A percentile compares a stretch with the other conserved stretches of the same genome.
Evolutionary conservation across 2,329 filamentous ascomycete species (phyloP).

Genomic region (Phoma sp.): DNA sequence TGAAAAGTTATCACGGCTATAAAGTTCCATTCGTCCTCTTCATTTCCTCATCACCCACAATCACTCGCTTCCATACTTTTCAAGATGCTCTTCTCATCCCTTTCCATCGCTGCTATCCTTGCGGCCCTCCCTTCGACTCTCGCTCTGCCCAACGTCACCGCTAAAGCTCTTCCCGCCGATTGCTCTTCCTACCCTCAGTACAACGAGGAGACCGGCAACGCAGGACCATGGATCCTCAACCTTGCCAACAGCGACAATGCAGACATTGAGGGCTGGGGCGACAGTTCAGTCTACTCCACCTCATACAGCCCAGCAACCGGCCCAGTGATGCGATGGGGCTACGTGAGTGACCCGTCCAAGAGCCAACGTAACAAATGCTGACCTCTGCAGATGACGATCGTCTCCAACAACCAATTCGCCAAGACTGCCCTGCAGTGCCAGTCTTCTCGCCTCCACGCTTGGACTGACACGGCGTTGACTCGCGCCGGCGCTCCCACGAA

Average conservation of each 20-base stretch:
- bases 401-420: conserved; percentile 22
- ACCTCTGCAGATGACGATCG: conserved; percentile 25
- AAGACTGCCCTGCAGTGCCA: conserved; percentile 24
- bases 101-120: conserved; percentile 12
- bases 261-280: conserved; percentile 18
- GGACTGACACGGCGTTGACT: conserved; percentile 17
- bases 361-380: neutral
- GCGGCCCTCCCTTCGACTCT: conserved; percentile 5
- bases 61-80: neutral
- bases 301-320: conserved; percentile 10
- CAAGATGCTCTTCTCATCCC: conserved; percentile 38
- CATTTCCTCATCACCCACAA: neutral
- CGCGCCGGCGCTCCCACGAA: conserved; percentile 18
- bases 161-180: conserved; percentile 20
- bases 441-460: conserved; percentile 14
- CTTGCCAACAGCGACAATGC: conserved; percentile 24
- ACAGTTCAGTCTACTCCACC: conserved; percentile 19
- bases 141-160: conserved; percentile 21
- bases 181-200: conserved; percentile 29
- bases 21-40: neutral
- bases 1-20: neutral
- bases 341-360: conserved; percentile 8
- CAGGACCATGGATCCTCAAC: conserved; percentile 21
- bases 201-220: conserved; percentile 19
- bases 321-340: conserved; percentile 22